A percentile compares a stretch with the other conserved stretches of the same genome.
phyloP scores from a whole-genome alignment of 2,329 filamentous ascomycete species.

The Ceratocystis variospora region DNA sequence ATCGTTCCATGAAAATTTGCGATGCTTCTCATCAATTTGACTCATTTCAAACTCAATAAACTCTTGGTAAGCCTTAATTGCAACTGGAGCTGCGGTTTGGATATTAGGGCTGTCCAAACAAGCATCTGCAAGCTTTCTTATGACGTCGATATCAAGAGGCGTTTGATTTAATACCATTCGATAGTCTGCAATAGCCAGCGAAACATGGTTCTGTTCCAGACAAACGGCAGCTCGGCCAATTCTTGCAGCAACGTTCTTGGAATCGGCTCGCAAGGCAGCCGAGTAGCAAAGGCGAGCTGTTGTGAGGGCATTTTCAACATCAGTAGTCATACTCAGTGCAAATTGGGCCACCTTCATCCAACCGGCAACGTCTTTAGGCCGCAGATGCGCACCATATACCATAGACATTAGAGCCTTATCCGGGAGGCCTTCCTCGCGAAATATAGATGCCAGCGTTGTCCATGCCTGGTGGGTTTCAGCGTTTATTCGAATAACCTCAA shows the following conservation, averaged over 20 bases:
- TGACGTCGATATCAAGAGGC: slow-evolving; percentile 40
- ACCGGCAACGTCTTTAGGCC: slow-evolving; percentile 43
- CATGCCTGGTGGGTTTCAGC: slow-evolving; percentile 53
- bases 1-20: slow-evolving; percentile 57
- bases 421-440: slow-evolving; percentile 44
- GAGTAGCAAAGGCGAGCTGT: slow-evolving; percentile 47
- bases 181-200: slow-evolving; percentile 44
- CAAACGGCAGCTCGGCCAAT: slow-evolving; percentile 46
- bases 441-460: slow-evolving; percentile 47
- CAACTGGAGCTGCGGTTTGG: slow-evolving; percentile 28
- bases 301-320: slow-evolving; percentile 35
- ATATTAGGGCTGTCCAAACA: slow-evolving; percentile 39
- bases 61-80: slow-evolving; percentile 36
- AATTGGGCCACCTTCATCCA: slow-evolving; percentile 49
- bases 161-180: slow-evolving; percentile 38
- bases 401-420: slow-evolving; percentile 45
- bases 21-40: slow-evolving; percentile 25
- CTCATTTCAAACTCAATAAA: slow-evolving; percentile 32
- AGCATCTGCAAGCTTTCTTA: slow-evolving; percentile 43
- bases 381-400: slow-evolving; percentile 48
- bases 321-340: slow-evolving; percentile 29
- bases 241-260: slow-evolving; percentile 42
- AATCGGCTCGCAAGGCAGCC: slow-evolving; percentile 44
- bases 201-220: slow-evolving; percentile 40
- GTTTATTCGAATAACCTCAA: slow-evolving; percentile 54